Percentiles rank a stretch among this genome's conserved stretches.
phyloP scores from a whole-genome alignment of 768 basidiomycete genomes.

The Suillus americanus region DNA sequence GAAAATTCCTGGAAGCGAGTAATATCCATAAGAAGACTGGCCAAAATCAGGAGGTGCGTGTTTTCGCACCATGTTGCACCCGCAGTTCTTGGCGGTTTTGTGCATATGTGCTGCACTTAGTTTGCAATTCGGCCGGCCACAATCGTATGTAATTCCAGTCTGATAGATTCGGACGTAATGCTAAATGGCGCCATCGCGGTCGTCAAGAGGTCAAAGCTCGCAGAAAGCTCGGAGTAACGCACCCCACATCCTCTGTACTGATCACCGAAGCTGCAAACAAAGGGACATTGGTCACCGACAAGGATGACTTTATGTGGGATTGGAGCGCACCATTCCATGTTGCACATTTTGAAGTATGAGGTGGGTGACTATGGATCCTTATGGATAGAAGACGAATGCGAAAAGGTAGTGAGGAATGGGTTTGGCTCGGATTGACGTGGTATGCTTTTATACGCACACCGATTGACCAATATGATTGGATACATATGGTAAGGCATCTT shows the following conservation, averaged over 20 bases:
- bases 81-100: constrained; percentile 55
- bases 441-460: constrained; percentile 29
- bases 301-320: constrained; percentile 13
- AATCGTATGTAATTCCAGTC: constrained; percentile 59
- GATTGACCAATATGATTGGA: constrained; percentile 9
- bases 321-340: constrained; percentile 51
- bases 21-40: constrained; percentile 1
- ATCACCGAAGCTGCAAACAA: constrained; percentile 35
- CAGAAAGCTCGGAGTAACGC: constrained; percentile 11
- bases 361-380: not conserved
- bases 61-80: constrained; percentile 44
- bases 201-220: constrained; percentile 7
- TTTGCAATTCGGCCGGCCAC: constrained; percentile 47
- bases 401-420: not conserved
- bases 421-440: constrained; percentile 9
- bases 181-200: constrained; percentile 31
- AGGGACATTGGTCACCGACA: constrained; percentile 12
- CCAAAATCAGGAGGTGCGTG: not conserved
- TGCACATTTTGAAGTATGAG: constrained; percentile 44
- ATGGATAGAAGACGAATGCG: constrained; percentile 4
- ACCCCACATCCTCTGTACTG: constrained; percentile 45
- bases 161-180: constrained; percentile 66
- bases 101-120: constrained; percentile 61
- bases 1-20: constrained; percentile 31
- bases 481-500: constrained; percentile 31